Percentiles rank a stretch among this genome's conserved stretches.
phyloP scores from a whole-genome alignment of 495 filamentous ascomycete genomes.

The Neurospora sp. region DNA sequence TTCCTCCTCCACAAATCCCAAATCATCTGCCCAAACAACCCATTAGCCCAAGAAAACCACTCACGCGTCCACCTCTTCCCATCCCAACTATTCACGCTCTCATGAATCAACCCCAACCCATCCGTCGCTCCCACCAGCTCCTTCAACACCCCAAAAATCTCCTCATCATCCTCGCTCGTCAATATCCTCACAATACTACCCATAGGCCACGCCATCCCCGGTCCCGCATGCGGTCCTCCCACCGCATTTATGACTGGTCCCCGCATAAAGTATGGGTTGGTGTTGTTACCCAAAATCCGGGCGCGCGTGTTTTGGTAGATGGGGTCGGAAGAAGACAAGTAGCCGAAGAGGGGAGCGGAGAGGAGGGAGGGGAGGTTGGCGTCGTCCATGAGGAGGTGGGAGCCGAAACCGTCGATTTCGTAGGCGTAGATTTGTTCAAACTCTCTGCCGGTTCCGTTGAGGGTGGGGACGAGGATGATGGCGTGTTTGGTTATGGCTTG shows the following conservation, averaged over 20 bases:
- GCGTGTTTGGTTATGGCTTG: constrained; percentile 41
- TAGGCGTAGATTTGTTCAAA: constrained; percentile 44
- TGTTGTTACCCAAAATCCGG: constrained; percentile 31
- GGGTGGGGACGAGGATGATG: constrained; percentile 21
- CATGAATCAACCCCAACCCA: constrained; percentile 50
- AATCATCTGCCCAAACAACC: constrained; percentile 57
- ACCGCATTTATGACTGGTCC: constrained; percentile 44
- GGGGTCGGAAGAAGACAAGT: constrained; percentile 29
- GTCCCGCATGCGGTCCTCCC: constrained; percentile 48
- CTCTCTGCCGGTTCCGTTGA: neutral
- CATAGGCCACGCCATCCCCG: constrained; percentile 51
- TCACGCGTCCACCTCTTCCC: constrained; percentile 46
- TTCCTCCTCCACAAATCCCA: constrained; percentile 42
- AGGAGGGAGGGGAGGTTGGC: constrained; percentile 52
- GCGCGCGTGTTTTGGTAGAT: constrained; percentile 43
- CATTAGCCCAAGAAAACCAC: constrained; percentile 65
- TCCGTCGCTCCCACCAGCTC: constrained; percentile 43
- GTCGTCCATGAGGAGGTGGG: constrained; percentile 48
- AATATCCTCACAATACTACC: constrained; percentile 39
- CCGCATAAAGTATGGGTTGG: constrained; percentile 48
- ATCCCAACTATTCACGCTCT: constrained; percentile 48
- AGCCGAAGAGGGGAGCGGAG: constrained; percentile 43
- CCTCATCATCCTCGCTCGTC: constrained; percentile 33
- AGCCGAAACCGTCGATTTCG: constrained; percentile 51
- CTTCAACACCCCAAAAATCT: constrained; percentile 37